Conservation (phyloP, 2,329 filamentous ascomycete genomes). For the Ophiobolus disseminans region DNA sequence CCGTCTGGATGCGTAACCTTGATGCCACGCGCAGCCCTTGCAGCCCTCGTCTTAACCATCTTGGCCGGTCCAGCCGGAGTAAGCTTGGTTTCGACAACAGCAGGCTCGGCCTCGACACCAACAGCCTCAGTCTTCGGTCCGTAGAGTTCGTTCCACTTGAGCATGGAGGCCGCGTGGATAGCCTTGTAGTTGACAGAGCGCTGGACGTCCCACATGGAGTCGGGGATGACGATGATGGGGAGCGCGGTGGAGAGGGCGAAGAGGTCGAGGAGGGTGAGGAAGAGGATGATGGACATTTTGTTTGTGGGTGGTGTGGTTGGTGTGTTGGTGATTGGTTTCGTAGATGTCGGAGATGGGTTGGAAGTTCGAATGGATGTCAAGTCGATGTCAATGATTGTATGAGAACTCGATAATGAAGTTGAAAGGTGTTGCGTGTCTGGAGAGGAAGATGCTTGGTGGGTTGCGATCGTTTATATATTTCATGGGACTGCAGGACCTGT, state of each 20-base stretch:
- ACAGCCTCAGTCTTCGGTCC: neutral
- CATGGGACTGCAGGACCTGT: neutral
- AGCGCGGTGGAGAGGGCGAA: neutral
- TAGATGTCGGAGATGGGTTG: neutral
- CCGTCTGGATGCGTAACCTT: neutral
- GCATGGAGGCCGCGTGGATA: neutral
- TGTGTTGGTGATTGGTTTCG: neutral
- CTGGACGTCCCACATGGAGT: neutral
- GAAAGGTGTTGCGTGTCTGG: neutral
- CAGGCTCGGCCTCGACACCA: neutral
- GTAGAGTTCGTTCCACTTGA: neutral
- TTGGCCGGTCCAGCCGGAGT: neutral
- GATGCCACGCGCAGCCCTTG: neutral
- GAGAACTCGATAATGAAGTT: neutral
- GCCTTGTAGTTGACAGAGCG: neutral
- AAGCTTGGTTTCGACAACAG: neutral
- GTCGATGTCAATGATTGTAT: neutral
- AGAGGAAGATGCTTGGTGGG: neutral
- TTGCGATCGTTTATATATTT: neutral
- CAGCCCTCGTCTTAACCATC: neutral
- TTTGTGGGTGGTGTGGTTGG: neutral
- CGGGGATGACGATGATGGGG: neutral
- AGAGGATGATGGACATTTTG: slow-evolving; percentile 4
- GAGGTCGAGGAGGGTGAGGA: neutral
- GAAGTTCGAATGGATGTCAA: neutral